Evolutionary conservation across 2,329 filamentous ascomycete genomes (phyloP).

Genomic region (Phialophora expanda): DNA sequence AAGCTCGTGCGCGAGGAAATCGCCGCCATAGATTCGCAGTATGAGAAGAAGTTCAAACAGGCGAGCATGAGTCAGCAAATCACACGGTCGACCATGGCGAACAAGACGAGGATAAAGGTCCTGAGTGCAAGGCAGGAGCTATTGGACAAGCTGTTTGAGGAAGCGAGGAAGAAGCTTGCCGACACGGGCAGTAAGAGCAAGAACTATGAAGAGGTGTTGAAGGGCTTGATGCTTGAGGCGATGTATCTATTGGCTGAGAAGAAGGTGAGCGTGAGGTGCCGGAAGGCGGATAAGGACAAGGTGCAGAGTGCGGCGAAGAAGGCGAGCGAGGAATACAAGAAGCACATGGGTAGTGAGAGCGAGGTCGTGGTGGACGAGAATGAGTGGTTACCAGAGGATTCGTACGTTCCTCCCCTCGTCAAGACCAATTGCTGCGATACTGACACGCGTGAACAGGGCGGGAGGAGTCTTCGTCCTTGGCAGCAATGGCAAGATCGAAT

Average conservation of each 20-base stretch:
- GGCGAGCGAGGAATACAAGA: conserved; percentile 83
- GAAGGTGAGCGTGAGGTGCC: conserved; percentile 73
- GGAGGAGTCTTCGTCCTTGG: conserved; percentile 83
- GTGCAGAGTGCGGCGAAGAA: conserved; percentile 78
- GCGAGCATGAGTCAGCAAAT: conserved; percentile 99
- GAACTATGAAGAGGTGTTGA: conserved; percentile 77
- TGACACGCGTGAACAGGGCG: conserved; percentile 61
- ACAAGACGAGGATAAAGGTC: conserved; percentile 91
- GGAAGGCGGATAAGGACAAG: conserved; percentile 77
- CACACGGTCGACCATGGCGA: conserved; percentile 91
- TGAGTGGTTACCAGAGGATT: conserved; percentile 77
- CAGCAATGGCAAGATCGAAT: conserved; percentile 89
- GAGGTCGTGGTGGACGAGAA: conserved; percentile 76
- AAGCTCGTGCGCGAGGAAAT: conserved; percentile 97
- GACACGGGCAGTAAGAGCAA: conserved; percentile 69
- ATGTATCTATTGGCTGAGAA: conserved; percentile 85
- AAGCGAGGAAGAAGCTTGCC: conserved; percentile 73
- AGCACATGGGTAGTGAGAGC: conserved; percentile 72
- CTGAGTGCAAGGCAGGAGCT: conserved; percentile 87
- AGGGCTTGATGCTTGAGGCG: conserved; percentile 84
- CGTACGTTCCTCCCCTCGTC: conserved; percentile 63
- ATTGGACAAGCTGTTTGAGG: conserved; percentile 86
- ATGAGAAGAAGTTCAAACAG: conserved; percentile 99
- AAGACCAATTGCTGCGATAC: neutral
- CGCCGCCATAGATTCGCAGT: conserved; percentile 84